Conservation (phyloP, 306 rosid genomes). For the Glycyrrhiza uralensis region DNA sequence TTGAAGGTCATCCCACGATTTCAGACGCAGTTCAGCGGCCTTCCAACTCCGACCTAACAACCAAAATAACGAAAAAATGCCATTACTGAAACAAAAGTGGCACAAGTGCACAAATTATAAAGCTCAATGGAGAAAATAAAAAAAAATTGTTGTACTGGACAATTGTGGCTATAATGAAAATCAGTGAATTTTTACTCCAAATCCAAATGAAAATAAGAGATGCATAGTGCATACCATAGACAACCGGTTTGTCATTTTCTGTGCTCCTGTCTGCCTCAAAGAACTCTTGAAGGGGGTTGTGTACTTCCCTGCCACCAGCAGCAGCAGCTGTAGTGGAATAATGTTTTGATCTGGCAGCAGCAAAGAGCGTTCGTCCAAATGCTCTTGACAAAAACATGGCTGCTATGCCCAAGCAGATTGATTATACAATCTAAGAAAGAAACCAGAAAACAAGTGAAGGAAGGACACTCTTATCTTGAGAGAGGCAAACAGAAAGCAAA, state of each 20-base stretch:
- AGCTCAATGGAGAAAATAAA: slow-evolving; percentile 12
- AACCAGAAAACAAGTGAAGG: not conserved
- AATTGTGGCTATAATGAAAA: not conserved
- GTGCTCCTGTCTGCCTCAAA: slow-evolving; percentile 65
- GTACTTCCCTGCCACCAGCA: slow-evolving; percentile 25
- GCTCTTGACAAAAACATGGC: slow-evolving; percentile 48
- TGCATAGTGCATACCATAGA: slow-evolving; percentile 52
- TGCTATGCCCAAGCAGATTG: not conserved
- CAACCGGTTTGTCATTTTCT: slow-evolving; percentile 73
- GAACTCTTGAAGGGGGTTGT: slow-evolving; percentile 77
- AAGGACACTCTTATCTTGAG: not conserved
- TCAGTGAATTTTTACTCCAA: not conserved
- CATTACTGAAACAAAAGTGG: not conserved
- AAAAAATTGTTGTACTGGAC: not conserved
- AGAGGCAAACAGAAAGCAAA: not conserved
- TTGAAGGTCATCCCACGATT: slow-evolving; percentile 95
- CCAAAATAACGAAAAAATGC: not conserved
- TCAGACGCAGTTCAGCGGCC: slow-evolving; percentile 80
- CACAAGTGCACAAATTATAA: not conserved
- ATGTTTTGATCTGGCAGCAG: slow-evolving; percentile 64
- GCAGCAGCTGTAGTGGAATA: slow-evolving; percentile 41
- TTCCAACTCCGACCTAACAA: slow-evolving; percentile 90
- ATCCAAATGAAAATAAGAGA: not conserved
- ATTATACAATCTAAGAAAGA: slow-evolving; percentile 18
- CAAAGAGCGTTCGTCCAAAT: slow-evolving; percentile 58